phyloP scores from a whole-genome alignment of 2,329 filamentous ascomycete genomes.

The Fusarium bulbicola region DNA sequence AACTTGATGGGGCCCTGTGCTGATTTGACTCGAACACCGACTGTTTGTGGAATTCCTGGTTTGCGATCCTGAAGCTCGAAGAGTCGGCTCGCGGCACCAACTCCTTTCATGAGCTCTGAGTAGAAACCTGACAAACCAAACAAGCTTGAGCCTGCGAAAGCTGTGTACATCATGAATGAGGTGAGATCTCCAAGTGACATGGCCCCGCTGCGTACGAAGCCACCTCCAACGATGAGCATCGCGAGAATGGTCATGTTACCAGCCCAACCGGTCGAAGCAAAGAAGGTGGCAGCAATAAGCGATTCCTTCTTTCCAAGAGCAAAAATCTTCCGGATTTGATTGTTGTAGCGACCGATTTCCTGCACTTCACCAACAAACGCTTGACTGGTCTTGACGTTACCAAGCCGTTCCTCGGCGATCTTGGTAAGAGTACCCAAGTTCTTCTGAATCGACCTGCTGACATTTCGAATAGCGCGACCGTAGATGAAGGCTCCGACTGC shows the following conservation, averaged over 20 bases:
- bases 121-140: conserved; percentile 97
- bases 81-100: conserved; percentile 92
- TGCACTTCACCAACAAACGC: conserved; percentile 94
- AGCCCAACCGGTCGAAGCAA: conserved; percentile 84
- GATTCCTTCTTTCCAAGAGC: conserved; percentile 87
- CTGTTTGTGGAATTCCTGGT: conserved; percentile 86
- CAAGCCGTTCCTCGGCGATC: conserved; percentile 96
- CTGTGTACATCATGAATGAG: conserved; percentile 98
- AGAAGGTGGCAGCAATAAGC: conserved; percentile 89
- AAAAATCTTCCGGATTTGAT: conserved; percentile 91
- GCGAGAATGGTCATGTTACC: conserved; percentile 97
- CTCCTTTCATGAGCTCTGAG: conserved; percentile 98
- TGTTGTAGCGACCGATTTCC: conserved; percentile 91
- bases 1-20: conserved; percentile 92
- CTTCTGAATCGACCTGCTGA: conserved; percentile 93
- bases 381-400: conserved; percentile 96
- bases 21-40: conserved; percentile 79
- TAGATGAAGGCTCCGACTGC: conserved; percentile 92
- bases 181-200: conserved; percentile 94
- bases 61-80: conserved; percentile 95
- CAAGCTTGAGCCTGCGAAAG: conserved; percentile 83
- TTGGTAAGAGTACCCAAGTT: conserved; percentile 93
- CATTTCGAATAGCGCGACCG: conserved; percentile 84
- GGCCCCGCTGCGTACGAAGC: conserved; percentile 84
- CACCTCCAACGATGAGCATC: conserved; percentile 88